phyloP scores from a whole-genome alignment of 257 asterid species.

The Nicotiana obtusifolia region DNA sequence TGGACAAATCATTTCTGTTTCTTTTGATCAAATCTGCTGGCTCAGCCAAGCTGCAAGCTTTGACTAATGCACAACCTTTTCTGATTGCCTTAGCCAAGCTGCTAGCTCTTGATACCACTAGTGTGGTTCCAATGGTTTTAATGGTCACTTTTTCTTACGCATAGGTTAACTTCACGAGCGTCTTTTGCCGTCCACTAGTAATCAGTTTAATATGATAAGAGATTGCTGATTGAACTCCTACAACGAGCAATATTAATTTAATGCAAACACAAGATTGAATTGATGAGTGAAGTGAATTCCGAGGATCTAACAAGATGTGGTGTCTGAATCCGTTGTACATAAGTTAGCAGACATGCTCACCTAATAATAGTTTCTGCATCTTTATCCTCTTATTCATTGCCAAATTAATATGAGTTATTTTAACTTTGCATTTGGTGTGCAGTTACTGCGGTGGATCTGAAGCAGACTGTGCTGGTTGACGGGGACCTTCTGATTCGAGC shows the following conservation, averaged over 20 bases:
- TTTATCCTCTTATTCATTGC: background rate
- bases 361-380: background rate
- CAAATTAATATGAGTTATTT: background rate
- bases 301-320: background rate
- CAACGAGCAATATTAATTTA: background rate
- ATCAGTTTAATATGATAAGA: background rate
- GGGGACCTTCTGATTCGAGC: conserved; percentile 84
- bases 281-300: background rate
- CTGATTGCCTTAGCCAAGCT: background rate
- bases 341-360: background rate
- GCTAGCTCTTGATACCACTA: background rate
- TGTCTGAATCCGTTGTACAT: background rate
- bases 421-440: conserved; percentile 15
- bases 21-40: background rate
- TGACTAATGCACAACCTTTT: background rate
- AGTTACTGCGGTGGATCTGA: conserved; percentile 86
- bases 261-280: background rate
- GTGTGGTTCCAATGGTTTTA: background rate
- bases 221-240: background rate
- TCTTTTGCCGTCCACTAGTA: background rate
- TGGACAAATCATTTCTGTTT: background rate
- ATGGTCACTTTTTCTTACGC: background rate
- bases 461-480: conserved; percentile 83
- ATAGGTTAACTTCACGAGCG: background rate
- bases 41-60: conserved; percentile 2